Evolutionary conservation across 495 filamentous ascomycete genomes (phyloP).

Genomic region (Trichoderma erinaceum): DNA sequence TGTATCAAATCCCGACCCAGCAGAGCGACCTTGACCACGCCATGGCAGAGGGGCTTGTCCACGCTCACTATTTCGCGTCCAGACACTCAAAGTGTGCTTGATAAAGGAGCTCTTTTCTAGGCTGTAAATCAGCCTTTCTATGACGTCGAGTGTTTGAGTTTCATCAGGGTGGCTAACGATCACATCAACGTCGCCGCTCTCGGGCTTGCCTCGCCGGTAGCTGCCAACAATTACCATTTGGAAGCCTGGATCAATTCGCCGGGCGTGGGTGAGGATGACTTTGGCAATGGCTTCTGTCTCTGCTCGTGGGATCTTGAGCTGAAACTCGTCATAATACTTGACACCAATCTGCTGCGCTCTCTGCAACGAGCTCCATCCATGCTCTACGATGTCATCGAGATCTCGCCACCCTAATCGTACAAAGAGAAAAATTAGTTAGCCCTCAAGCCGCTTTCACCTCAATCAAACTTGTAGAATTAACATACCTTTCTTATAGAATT

Average conservation of each 20-base stretch:
- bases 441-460: background rate
- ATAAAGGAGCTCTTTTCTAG: conserved; percentile 66
- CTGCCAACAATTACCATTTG: conserved; percentile 75
- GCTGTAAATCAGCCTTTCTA: conserved; percentile 59
- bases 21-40: conserved; percentile 35
- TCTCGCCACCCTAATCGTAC: conserved; percentile 48
- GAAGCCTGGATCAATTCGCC: conserved; percentile 45
- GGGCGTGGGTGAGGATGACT: conserved; percentile 58
- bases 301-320: conserved; percentile 57
- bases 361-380: conserved; percentile 68
- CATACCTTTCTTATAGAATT: conserved; percentile 67
- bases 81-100: conserved; percentile 73
- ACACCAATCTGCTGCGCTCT: conserved; percentile 88
- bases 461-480: background rate
- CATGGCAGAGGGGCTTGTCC: conserved; percentile 58
- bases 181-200: conserved; percentile 77
- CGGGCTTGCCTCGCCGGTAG: conserved; percentile 73
- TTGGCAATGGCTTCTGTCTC: conserved; percentile 68
- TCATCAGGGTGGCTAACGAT: conserved; percentile 76
- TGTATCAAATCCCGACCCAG: conserved; percentile 64
- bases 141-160: conserved; percentile 54
- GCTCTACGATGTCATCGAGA: conserved; percentile 74
- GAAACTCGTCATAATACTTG: conserved; percentile 92
- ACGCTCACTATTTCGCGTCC: conserved; percentile 58
- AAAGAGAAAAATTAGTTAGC: background rate